These are phyloP conservation scores for Candida lessepsii DNA, from an alignment of 805 yeast species.

Conservation along the genomic window DNA sequence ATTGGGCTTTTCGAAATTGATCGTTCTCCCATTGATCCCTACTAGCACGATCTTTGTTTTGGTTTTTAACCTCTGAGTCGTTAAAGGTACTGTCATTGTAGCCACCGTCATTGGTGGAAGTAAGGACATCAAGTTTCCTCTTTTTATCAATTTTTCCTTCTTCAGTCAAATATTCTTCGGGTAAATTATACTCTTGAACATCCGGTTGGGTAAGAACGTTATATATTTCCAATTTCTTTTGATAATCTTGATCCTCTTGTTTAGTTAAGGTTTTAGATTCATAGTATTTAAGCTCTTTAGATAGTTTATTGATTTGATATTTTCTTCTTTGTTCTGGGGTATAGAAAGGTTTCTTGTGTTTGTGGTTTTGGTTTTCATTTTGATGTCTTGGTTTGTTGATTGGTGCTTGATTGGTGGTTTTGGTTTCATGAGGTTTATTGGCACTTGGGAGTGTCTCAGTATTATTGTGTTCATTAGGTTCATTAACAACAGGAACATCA, in stretches of 20 bases:
- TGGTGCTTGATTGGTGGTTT: background rate
- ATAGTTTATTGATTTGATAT: background rate
- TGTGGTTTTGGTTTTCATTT: background rate
- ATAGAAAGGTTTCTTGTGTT: background rate
- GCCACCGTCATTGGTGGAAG: constrained; percentile 7
- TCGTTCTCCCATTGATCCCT: constrained; percentile 52
- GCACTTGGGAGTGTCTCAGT: too few relatives aligned
- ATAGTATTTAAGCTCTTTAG: constrained; percentile 4
- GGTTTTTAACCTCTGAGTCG: constrained; percentile 21
- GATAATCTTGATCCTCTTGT: constrained; percentile 19
- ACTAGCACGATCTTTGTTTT: background rate
- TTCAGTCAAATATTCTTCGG: constrained; percentile 54
- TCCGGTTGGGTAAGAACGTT: constrained; percentile 16
- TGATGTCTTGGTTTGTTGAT: too few relatives aligned
- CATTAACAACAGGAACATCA: too few relatives aligned
- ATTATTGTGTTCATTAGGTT: constrained; percentile 9
- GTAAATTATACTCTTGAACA: constrained; percentile 42
- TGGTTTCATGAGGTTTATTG: too few relatives aligned
- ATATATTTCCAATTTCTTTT: constrained; percentile 19
- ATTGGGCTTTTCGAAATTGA: constrained; percentile 42
- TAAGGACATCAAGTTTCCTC: constrained; percentile 51
- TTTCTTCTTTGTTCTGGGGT: constrained; percentile 2
- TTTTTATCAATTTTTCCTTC: constrained; percentile 54
- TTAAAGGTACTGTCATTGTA: constrained; percentile 1
- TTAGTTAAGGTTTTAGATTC: constrained; percentile 5